Base-by-base conservation (phyloP, 305 asterid species). In the Fraxinus ornus region DNA sequence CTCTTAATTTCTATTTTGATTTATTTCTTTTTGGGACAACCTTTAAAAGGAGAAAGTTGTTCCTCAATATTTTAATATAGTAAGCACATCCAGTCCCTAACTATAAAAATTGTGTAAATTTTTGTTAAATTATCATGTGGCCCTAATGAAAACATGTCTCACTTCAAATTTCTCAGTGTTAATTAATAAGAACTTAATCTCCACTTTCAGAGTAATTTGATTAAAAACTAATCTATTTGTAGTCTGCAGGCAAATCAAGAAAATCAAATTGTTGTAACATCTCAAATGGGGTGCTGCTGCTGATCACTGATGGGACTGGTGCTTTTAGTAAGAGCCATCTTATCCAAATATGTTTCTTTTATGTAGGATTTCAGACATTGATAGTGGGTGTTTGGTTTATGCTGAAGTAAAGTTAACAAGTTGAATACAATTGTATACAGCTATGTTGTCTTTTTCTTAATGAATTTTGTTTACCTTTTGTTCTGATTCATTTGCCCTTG, bases 401-500 rank as follows among this genome's bases (percentile, higher is more conserved):
- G 76, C 17, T 71, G 13, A 71, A 71, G 47, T 71, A 71, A 71
- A 33, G 76, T 71, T 71, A 71, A 71, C 41, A 60, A 41, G 39
- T 22, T 84, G 81, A 22, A 78, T 32, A 57, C 78, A 74, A 81
- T 81, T 78, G 78, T 73, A 1, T 62, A 32, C 82, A 73, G 80
- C 83, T 73, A 33, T 64, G 5, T 85, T 74, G 87, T 85, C 85
- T 24, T 81, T 62, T 73, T 78, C 39, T 76, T 73, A n/a, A 41
- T 81, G 80, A 57, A 76, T 30, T 84, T 74, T 47, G 79, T 74
- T 44, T 75, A 71, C 78, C 64, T 85, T 81, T 81, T 85, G 87
- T 81, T 85, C 75, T 74, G 78, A 77, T 81, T 81, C 83, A 81
- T 84, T 75, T 84, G 85, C 85, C 87, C 22, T 77, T 84, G 80